Evolutionary conservation across 495 filamentous ascomycete species (phyloP), one percentile per base, ranked within the genome.

Genomic region (Podospora australis): DNA sequence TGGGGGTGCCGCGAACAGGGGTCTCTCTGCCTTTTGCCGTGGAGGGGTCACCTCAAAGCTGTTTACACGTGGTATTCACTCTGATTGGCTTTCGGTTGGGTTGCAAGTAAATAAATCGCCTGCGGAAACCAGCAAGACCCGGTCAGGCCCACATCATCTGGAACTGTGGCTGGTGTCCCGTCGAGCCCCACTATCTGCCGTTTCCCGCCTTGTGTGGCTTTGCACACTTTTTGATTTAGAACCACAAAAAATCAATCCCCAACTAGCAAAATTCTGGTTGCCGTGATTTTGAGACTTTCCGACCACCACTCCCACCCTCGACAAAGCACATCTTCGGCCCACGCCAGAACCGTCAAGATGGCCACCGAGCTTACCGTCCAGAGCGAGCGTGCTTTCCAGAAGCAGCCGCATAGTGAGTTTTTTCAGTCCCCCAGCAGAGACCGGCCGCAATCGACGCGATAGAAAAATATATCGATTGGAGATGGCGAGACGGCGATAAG

Each of bases 301-400:
- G 52, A 53, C 51, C 52, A 36, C 46, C 54, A 32, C 21, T 39
- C 45, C 34, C 38, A 21, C 25, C 40, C 39, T 48, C 43, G 52
- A 55, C 46, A 49, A 44, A 54, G 52, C 52, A 58, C 54, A 60
- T 62, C 62, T 58, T 52, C 40, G 52, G 56, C 51, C 58, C 48
- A 54, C 53, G 47, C 59, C 34, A 49, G 40, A 59, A 75, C 80
- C 84, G 81, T 78, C 83, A 86, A 74, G 75, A 96, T 95, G 90
- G 90, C 90, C 68, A 96, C 90, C 78, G 90, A 95, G 82, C 81
- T 96, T 74, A 95, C 85, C 70, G 90, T 96, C 71, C 90, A 95
- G 81, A 89, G 87, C 67, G 90, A 96, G 84, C 88, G 90, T 74
- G 90, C 90, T 78, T 96, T 83, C 84, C 90, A 95, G 73, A 96